Evolutionary conservation across 1,284 basidiomycete genomes (phyloP), one percentile per base, ranked within the genome.

Genomic region (Schizophyllum amplum): DNA sequence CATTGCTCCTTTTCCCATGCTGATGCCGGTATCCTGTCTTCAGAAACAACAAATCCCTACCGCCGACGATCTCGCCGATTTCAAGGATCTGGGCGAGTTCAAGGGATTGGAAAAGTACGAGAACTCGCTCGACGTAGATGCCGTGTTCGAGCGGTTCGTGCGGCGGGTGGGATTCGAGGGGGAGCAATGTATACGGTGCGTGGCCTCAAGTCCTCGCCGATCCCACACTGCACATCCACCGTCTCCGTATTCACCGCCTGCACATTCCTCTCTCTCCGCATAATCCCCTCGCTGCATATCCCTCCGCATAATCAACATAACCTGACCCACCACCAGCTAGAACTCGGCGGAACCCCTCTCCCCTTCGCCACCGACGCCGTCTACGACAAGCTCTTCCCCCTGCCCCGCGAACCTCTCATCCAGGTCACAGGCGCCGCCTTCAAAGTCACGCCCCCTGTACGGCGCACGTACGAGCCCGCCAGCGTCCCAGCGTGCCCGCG

Each of bases 91-190:
- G 25, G 75, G 75, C 61, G 70, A 70, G 11, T 68, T 69, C 55
- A 81, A 79, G 56, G 76, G 87, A 71, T 73, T 3, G 7, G 91
- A 94, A 68, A 74, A 77, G 15, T 94, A 90, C 64, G 91, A 92
- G 69, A 83, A 88, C 65, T 88, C 88, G 27, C 67, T 87, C 55
- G 76, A 87, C 26, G 75, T 88, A 25, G 91, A 94, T 67, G 80
- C 81, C 52, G 80, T 87, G 1, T 94, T 94, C 67, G 84, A 90
- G 62, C 76, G 80, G n/a, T 94, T 94, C 67, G 82, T 79, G 53
- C 81, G 82, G 65, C 77, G 89, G 24, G 82, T 87, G 11, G 76
- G 71, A 42, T 75, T 78, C 61, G 83, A 87, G 65, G 82, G 83
- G 27, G 78, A 85, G 60, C 92, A 94, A 66, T 91, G 90, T 65